A percentile compares a stretch with the other conserved stretches of the same genome.
Conservation (phyloP, 352 stramenopile species). For the Stramenopiles sp. region DNA sequence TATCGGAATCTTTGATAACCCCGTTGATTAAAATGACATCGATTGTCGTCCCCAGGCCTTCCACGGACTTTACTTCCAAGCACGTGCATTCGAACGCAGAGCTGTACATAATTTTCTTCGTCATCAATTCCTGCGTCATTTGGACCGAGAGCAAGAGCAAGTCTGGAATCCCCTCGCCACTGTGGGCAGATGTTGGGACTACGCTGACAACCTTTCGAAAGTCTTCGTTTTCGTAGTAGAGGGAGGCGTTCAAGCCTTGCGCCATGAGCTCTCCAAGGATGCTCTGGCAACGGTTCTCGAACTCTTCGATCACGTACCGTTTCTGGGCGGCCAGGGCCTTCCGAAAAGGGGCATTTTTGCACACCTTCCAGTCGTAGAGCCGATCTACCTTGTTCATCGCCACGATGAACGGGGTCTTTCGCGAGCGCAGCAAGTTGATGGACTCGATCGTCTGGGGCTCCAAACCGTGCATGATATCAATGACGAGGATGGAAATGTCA, state of each 20-base stretch:
- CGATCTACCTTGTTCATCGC: conserved; percentile 98
- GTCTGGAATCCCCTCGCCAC: conserved; percentile 91
- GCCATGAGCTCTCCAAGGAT: conserved; percentile 86
- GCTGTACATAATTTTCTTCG: conserved; percentile 57
- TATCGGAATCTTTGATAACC: conserved; percentile 74
- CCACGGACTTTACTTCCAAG: conserved; percentile 97
- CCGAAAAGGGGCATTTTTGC: conserved; percentile 75
- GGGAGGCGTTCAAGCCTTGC: conserved; percentile 90
- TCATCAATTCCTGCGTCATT: conserved; percentile 82
- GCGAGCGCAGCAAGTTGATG: conserved; percentile 80
- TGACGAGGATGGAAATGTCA: conserved; percentile 97
- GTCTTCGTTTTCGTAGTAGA: conserved; percentile 98
- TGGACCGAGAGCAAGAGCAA: conserved; percentile 86
- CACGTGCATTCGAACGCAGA: conserved; percentile 87
- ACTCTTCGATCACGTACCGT: conserved; percentile 82
- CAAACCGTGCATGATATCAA: conserved; percentile 98
- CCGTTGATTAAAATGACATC: conserved; percentile 97
- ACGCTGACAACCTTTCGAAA: conserved; percentile 81
- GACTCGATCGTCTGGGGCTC: conserved; percentile 97
- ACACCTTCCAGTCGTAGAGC: conserved; percentile 94
- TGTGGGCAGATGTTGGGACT: conserved; percentile 93
- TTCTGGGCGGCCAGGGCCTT: conserved; percentile 60
- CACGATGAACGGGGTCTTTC: conserved; percentile 90
- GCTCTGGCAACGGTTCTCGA: conserved; percentile 68
- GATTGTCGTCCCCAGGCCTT: conserved; percentile 93